Evolutionary conservation across 345 rosid genomes (phyloP), one percentile per base, ranked within the genome.

Genomic region (Citropsis articulata): DNA sequence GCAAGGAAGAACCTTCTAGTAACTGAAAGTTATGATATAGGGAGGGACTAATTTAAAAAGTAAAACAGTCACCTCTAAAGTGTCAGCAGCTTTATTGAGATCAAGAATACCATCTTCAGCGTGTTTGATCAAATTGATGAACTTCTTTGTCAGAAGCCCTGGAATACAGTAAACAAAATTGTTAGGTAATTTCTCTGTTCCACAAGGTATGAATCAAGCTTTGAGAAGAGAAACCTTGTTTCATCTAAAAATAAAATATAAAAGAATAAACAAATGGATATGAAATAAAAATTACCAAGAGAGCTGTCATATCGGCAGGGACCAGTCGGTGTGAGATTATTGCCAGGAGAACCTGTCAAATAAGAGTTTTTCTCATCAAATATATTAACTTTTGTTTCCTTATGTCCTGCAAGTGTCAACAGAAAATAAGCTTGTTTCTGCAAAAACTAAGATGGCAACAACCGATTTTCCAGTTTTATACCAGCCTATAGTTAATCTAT

Each of bases 261-360:
- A 7, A 71, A 45, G 7, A 73, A 57, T 19, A 24, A 61, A 40
- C 19, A 66, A 75, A 71, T 22, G 71, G 50, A 22, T 50, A 27
- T 48, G 59, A 30, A 53, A 55, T 42, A 77, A 80, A 75, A 65
- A 62, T 87, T 91, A 96, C 99, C 97, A 40, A 96, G 85, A 42
- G 99, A 96, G 87, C 98, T 96, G 88, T 96, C 99, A 85, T 96
- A 96, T 42, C 98, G 98, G 85, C 98, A 94, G 72, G 95, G 89
- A 84, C 99, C 98, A 18, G 90, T 84, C 30, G 94, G 95, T 22
- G 90, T 80, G 72, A 89, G 86, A 83, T 92, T 96, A 84, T 85
- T 89, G 81, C 89, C 90, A 60, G 97, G 97, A 80, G 99, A 94
- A 85, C 98, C 99, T 94, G 97, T 84, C 82, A 89, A 88, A 76